Conservation (phyloP, 768 basidiomycete species). For the Collybiopsis confluens region DNA sequence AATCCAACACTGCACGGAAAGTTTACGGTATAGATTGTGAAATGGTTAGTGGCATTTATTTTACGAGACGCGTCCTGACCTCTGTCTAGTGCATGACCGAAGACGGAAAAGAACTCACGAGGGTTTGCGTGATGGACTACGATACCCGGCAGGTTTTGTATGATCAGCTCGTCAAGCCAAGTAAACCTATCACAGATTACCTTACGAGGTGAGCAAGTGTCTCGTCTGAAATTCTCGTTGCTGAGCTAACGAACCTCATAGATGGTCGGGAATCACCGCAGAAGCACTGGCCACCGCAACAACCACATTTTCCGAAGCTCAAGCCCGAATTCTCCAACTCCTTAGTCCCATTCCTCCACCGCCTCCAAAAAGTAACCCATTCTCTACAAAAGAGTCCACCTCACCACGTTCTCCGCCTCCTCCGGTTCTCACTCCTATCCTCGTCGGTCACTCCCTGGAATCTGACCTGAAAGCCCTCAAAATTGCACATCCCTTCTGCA, state of each 20-base stretch:
- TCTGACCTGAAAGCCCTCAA: conserved; percentile 89
- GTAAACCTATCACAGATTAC: conserved; percentile 83
- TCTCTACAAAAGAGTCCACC: conserved; percentile 22
- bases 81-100: conserved; percentile 75
- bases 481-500: conserved; percentile 79
- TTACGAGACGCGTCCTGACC: conserved; percentile 1
- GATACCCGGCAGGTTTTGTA: conserved; percentile 68
- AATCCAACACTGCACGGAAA: conserved; percentile 31
- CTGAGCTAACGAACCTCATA: conserved; percentile 19
- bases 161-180: conserved; percentile 87
- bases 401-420: conserved; percentile 32
- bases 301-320: conserved; percentile 77
- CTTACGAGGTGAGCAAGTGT: conserved; percentile 65
- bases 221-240: not conserved
- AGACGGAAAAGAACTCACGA: conserved; percentile 84
- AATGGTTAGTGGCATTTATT: conserved; percentile 56
- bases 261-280: conserved; percentile 92
- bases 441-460: conserved; percentile 94
- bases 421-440: conserved; percentile 52
- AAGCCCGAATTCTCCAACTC: conserved; percentile 60
- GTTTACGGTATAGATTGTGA: conserved; percentile 94
- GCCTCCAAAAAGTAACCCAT: conserved; percentile 36
- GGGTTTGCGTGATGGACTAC: conserved; percentile 82
- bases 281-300: conserved; percentile 64
- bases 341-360: conserved; percentile 37